Evolutionary conservation across 805 yeast genomes (phyloP), one percentile per base, ranked within the genome.

Genomic region (Yamadazyma nakazawae): DNA sequence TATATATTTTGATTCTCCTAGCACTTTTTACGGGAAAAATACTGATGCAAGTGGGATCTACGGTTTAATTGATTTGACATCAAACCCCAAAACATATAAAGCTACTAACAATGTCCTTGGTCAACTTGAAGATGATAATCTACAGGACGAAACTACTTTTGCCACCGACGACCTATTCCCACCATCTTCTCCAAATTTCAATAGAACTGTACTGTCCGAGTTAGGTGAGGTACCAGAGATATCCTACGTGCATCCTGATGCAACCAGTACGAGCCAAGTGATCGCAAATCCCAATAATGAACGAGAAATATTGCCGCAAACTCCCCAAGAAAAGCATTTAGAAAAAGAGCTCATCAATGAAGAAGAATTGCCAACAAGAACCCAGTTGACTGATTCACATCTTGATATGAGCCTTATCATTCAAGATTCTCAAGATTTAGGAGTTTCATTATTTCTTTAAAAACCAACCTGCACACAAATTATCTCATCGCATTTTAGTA

Each of bases 341-440:
- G n/a, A 28, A 12, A 9, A 3, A 5, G 32, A 28, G 32, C 10
- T 5, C 11, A 13, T 9, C 12, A 12, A 11, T n/a, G 31, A 37
- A 37, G 10, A 24, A 21, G 40, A 37, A 13, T 12, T 10, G 11
- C n/a, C n/a, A 24, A 14, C n/a, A 4, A 34, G 37, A 34, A 11
- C 32, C 32, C 32, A 28, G 4, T 28, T 13, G 9, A 9, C 11
- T 4, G 32, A 28, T 28, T 28, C 32, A 28, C 43, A 40, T 26
- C 40, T 42, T 17, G 45, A 42, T 25, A 42, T 34, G 37, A 34
- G 47, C 19, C 63, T 58, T 64, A 57, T 57, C 7, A 60, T 67
- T 3, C 69, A 63, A 34, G 70, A 59, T 8, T 65, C 70, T 2
- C 71, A 67, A 30, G 68, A 64, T 34, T 17, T 50, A 12, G 50